Evolutionary conservation across 139 green algal species (phyloP), one percentile per base, ranked within the genome.

Genomic region (Mesotaenium endlicherianum): DNA sequence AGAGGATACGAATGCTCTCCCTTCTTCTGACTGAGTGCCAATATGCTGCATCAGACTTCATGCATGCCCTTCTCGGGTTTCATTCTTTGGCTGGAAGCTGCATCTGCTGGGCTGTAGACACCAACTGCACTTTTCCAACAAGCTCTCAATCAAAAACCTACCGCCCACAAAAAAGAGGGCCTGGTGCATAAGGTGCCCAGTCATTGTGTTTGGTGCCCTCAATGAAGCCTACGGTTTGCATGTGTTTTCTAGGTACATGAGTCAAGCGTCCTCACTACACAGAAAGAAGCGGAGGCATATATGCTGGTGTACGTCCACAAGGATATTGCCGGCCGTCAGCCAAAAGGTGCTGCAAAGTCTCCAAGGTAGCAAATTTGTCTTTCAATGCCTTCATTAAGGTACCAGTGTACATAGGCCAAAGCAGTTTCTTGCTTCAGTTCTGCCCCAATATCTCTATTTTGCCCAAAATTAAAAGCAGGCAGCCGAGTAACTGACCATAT

Each of bases 191-290:
- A 47, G 5, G 5, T 72, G 17, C 20, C 60, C 11, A 6, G 8
- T 8, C 6, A n/a, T 72, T 11, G 36, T 72, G 41, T 72, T 11
- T 72, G 60, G 11, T 14, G 8, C 11, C 43, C 20, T 72, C 43
- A 36, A n/a, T 5, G 6, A 6, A 47, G 6, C 11, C 6, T 38
- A 6, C 5, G 41, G 8, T 6, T 72, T 6, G 8, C 6, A 6
- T 72, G 60, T n/a, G n/a, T n/a, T n/a, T n/a, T n/a, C n/a, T 38
- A 72, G 60, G 60, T 72, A 6, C 43, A 36, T 72, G 60, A 72
- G 43, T 47, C 36, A 36, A 11, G 43, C 43, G 60, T 11, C 60
- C 43, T 72, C 60, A 72, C 36, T 6, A 6, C 6, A 5, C 41
- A 72, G 5, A 72, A 11, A 72, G 60, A 72, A 38, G 43, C 60